A percentile compares a stretch with the other conserved stretches of the same genome.
Conservation (phyloP, 2,329 filamentous ascomycete genomes). For the Tolypocladium pustulatum region DNA sequence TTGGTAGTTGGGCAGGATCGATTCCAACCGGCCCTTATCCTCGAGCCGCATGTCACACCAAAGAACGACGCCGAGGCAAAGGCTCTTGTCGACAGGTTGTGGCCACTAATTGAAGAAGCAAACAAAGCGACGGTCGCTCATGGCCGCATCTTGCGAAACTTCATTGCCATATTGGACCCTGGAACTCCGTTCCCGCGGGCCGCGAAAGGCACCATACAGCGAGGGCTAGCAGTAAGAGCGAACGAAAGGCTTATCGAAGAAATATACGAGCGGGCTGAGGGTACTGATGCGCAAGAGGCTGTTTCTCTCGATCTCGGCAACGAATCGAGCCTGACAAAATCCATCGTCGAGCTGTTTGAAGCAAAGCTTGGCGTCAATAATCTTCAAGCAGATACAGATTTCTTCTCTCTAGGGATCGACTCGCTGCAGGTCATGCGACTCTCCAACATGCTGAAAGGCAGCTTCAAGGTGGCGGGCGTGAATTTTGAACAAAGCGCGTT, state of each 20-base stretch:
- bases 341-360: slow-evolving; percentile 10
- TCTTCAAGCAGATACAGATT: slow-evolving; percentile 18
- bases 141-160: slow-evolving; percentile 30
- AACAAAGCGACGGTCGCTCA: slow-evolving; percentile 34
- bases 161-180: slow-evolving; percentile 26
- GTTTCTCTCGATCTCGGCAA: slow-evolving; percentile 10
- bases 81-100: slow-evolving; percentile 30
- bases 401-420: slow-evolving; percentile 28
- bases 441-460: slow-evolving; percentile 8
- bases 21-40: slow-evolving; percentile 35
- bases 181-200: slow-evolving; percentile 32
- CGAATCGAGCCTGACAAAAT: slow-evolving; percentile 11
- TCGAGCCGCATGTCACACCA: slow-evolving; percentile 29
- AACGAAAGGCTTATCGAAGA: slow-evolving; percentile 33
- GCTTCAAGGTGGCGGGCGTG: slow-evolving; percentile 9
- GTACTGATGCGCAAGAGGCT: background rate
- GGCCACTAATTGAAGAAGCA: slow-evolving; percentile 29
- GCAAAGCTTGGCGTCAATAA: slow-evolving; percentile 6
- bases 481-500: slow-evolving; percentile 5
- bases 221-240: slow-evolving; percentile 23
- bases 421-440: slow-evolving; percentile 26
- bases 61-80: slow-evolving; percentile 8
- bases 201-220: slow-evolving; percentile 35
- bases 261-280: slow-evolving; percentile 22
- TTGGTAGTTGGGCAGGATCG: slow-evolving; percentile 30